A percentile compares a stretch with the other conserved stretches of the same genome.
Conservation (phyloP, 208 protist species). For the Wallacemonas sp. region DNA sequence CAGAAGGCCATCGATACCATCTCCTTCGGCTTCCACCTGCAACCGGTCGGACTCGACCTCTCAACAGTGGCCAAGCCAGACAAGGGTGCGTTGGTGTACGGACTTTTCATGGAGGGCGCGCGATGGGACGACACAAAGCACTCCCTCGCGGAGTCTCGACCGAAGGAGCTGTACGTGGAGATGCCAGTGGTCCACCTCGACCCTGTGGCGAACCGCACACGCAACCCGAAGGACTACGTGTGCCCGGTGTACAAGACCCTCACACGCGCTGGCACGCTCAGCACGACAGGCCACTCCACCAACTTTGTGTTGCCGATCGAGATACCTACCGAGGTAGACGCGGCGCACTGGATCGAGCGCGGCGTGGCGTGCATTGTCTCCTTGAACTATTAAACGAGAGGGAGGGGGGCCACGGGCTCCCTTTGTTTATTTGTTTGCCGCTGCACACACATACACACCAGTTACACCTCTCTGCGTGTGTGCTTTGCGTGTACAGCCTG, state of each 20-base stretch:
- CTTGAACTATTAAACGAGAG: conserved; percentile 72
- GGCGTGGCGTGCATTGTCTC: conserved; percentile 91
- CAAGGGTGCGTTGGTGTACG: conserved; percentile 91
- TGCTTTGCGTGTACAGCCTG: too few relatives aligned
- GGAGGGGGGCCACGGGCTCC: background rate
- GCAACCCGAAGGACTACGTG: conserved; percentile 76
- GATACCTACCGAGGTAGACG: conserved; percentile 86
- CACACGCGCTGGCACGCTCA: conserved; percentile 94
- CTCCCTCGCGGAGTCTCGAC: conserved; percentile 90
- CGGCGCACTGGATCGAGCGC: conserved; percentile 95
- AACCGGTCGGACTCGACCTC: conserved; percentile 21
- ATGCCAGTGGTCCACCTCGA: conserved; percentile 94
- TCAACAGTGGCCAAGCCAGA: conserved; percentile 20
- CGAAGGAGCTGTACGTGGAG: conserved; percentile 94
- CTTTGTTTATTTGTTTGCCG: background rate
- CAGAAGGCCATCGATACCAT: conserved; percentile 96
- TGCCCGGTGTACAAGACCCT: conserved; percentile 98
- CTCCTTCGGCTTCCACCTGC: conserved; percentile 90
- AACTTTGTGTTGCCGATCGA: conserved; percentile 97
- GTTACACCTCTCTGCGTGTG: too few relatives aligned
- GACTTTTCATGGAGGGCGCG: conserved; percentile 96
- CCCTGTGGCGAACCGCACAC: conserved; percentile 64
- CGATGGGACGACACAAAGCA: conserved; percentile 85
- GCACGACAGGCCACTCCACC: conserved; percentile 98
- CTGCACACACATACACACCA: too few relatives aligned